phyloP scores from a whole-genome alignment of 2,329 filamentous ascomycete genomes.

The Phaeophleospora eucalypticola region DNA sequence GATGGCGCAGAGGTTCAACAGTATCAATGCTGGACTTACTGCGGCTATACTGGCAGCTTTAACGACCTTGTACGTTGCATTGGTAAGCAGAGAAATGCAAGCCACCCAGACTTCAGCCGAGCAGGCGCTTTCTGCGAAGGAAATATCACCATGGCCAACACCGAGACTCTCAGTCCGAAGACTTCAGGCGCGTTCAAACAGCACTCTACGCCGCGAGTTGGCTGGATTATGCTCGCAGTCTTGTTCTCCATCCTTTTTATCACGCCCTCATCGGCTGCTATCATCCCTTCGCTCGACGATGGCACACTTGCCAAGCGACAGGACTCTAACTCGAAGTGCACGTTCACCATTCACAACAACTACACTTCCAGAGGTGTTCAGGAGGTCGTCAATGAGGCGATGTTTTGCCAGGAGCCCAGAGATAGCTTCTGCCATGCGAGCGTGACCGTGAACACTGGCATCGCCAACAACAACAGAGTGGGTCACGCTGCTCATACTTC shows the following conservation, averaged over 20 bases:
- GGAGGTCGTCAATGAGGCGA: neutral
- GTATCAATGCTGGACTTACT: constrained; percentile 15
- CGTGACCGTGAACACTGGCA: constrained; percentile 5
- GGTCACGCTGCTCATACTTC: neutral
- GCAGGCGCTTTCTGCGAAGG: constrained; percentile 6
- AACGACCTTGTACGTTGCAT: constrained; percentile 2
- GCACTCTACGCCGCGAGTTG: constrained; percentile 3
- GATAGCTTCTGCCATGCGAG: neutral
- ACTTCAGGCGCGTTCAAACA: constrained; percentile 1
- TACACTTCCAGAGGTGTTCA: constrained; percentile 5
- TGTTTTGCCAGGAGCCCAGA: neutral
- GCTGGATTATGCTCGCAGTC: constrained; percentile 5
- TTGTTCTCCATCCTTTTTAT: constrained; percentile 8
- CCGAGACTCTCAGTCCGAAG: neutral
- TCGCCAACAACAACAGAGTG: constrained; percentile 12
- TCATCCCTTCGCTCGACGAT: constrained; percentile 10
- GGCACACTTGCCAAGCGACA: constrained; percentile 5
- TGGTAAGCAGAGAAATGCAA: neutral
- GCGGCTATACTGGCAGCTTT: neutral
- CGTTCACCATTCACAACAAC: constrained; percentile 7
- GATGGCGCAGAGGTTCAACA: constrained; percentile 2
- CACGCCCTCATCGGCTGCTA: constrained; percentile 3
- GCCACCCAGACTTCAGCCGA: neutral
- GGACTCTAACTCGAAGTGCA: neutral
- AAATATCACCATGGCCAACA: constrained; percentile 4